Evolutionary conservation across 192 early-diverging fungal species (phyloP).

Genomic region (Backusella tarrabulga): DNA sequence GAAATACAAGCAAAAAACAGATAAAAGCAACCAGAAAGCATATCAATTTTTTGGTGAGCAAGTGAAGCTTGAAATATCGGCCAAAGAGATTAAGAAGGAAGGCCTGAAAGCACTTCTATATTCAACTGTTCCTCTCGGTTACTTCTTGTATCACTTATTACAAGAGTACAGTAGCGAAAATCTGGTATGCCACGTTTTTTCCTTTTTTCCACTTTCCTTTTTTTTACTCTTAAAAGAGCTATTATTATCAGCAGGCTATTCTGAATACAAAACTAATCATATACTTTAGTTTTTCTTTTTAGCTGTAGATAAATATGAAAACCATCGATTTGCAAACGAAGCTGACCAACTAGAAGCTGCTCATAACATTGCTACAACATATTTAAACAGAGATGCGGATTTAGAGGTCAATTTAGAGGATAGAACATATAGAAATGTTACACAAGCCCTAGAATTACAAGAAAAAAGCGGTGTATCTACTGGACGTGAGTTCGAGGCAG

Average conservation of each 20-base stretch:
- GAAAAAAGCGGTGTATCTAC: conserved; percentile 1
- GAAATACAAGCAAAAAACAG: background rate
- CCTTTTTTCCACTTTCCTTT: background rate
- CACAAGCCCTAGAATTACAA: conserved; percentile 7
- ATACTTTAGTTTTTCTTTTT: conserved; percentile 7
- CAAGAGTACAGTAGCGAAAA: conserved; percentile 16
- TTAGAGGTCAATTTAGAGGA: conserved; percentile 12
- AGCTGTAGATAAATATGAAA: conserved; percentile 14
- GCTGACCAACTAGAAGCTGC: conserved; percentile 2
- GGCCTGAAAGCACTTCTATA: background rate
- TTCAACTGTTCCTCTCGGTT: conserved; percentile 7
- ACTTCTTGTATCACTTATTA: conserved; percentile 13
- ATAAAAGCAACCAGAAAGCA: conserved; percentile 4
- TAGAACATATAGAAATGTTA: conserved; percentile 5
- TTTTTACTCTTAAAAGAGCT: background rate
- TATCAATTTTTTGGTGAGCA: conserved; percentile 6
- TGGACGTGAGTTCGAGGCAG: conserved; percentile 8
- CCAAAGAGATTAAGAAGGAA: conserved; percentile 9
- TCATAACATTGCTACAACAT: background rate
- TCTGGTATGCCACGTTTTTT: conserved; percentile 12
- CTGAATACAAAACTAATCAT: background rate
- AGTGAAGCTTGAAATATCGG: conserved; percentile 3
- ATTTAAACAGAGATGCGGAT: conserved; percentile 12
- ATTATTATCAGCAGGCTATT: background rate
- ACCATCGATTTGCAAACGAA: background rate